These are phyloP conservation scores for Scheffersomyces ergatensis DNA, from an alignment of 805 yeast species.

Conservation along the genomic window DNA sequence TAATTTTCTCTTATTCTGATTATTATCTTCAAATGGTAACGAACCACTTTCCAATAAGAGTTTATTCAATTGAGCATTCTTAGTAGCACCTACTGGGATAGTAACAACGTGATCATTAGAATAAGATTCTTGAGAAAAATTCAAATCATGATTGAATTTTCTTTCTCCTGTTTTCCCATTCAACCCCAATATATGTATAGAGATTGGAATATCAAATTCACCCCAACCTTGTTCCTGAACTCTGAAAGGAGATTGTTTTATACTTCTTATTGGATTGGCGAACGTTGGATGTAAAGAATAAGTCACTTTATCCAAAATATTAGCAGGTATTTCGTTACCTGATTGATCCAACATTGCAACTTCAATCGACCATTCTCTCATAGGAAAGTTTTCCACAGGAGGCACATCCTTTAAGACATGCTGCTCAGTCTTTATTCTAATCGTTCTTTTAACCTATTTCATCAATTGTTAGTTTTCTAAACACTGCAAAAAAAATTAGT, in stretches of 20 bases:
- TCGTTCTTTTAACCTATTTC: conserved; percentile 69
- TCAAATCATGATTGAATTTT: conserved; percentile 83
- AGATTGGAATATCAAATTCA: conserved; percentile 85
- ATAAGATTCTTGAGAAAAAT: conserved; percentile 76
- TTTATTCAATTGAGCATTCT: conserved; percentile 64
- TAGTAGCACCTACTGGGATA: conserved; percentile 62
- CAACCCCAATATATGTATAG: conserved; percentile 59
- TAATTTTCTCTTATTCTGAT: conserved; percentile 11
- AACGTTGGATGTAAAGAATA: conserved; percentile 95
- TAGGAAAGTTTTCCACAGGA: conserved; percentile 87
- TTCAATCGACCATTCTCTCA: conserved; percentile 90
- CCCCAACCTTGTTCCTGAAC: conserved; percentile 98
- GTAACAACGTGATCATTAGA: conserved; percentile 72
- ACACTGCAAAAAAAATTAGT: no score
- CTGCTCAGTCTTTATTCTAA: conserved; percentile 85
- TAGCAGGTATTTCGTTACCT: conserved; percentile 84
- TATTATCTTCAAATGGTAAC: conserved; percentile 52
- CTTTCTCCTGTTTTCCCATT: conserved; percentile 85
- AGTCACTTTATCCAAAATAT: conserved; percentile 85
- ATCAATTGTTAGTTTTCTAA: no score
- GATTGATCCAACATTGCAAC: conserved; percentile 71
- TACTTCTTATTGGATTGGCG: conserved; percentile 77
- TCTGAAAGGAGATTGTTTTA: conserved; percentile 80
- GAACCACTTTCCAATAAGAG: conserved; percentile 80
- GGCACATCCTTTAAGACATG: conserved; percentile 77